Evolutionary conservation across 805 yeast species (phyloP).

Genomic region (Candida quercuum): DNA sequence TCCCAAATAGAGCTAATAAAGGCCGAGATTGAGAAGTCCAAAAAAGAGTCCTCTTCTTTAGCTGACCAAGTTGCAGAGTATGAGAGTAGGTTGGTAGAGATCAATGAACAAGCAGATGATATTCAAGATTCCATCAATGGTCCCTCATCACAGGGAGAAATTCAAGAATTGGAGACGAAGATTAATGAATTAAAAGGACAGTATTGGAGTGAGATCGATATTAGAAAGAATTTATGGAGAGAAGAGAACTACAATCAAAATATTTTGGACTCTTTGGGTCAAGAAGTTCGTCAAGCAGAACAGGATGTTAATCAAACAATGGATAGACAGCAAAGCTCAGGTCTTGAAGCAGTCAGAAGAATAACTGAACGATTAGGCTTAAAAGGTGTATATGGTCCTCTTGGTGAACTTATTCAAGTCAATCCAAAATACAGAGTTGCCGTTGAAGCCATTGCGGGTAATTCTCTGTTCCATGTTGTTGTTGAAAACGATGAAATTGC

Average conservation of each 20-base stretch:
- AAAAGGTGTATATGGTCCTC: slow-evolving; percentile 69
- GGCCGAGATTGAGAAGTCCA: not conserved
- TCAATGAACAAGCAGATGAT: slow-evolving; percentile 27
- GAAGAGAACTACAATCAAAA: slow-evolving; percentile 62
- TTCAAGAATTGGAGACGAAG: slow-evolving; percentile 26
- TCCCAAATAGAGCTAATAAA: not conserved
- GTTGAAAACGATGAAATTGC: slow-evolving; percentile 89
- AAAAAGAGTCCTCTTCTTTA: not conserved
- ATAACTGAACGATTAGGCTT: slow-evolving; percentile 57
- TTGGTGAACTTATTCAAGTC: slow-evolving; percentile 78
- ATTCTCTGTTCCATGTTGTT: slow-evolving; percentile 78
- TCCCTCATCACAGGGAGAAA: slow-evolving; percentile 25
- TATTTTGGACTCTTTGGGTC: slow-evolving; percentile 46
- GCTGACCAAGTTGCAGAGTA: slow-evolving; percentile 37
- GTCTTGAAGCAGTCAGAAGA: slow-evolving; percentile 63
- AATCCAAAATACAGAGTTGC: slow-evolving; percentile 81
- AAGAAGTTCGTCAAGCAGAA: slow-evolving; percentile 52
- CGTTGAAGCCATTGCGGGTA: slow-evolving; percentile 86
- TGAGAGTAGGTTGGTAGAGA: slow-evolving; percentile 15
- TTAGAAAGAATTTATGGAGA: slow-evolving; percentile 73
- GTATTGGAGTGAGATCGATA: slow-evolving; percentile 48
- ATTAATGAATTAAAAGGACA: slow-evolving; percentile 31
- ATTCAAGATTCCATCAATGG: slow-evolving; percentile 35
- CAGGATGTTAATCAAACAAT: slow-evolving; percentile 64
- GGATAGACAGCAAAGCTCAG: slow-evolving; percentile 65